Evolutionary conservation across 805 yeast genomes (phyloP).

Genomic region (Saccharomycopsis sp.): DNA sequence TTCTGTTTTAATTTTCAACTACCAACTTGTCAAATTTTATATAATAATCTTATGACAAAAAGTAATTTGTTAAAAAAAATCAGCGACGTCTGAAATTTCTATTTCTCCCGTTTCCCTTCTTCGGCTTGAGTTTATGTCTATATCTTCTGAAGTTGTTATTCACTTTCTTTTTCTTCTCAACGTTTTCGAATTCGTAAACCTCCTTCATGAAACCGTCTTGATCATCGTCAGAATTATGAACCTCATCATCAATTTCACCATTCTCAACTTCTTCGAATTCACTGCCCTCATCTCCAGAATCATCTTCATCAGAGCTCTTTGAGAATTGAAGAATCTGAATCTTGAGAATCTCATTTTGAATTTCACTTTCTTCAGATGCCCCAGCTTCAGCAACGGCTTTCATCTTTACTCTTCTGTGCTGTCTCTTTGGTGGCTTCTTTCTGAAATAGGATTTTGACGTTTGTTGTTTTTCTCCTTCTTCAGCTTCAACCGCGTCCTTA

Average conservation of each 20-base stretch:
- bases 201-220: neutral
- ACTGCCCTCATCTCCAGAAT: no score
- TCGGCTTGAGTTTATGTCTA: no score
- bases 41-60: no score
- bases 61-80: neutral
- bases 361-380: no score
- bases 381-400: no score
- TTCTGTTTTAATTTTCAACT: no score
- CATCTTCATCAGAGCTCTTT: no score
- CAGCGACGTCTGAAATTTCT: neutral
- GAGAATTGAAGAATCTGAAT: no score
- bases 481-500: no score
- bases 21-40: no score
- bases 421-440: slow-evolving; percentile 16
- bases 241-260: neutral
- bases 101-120: neutral
- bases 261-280: neutral
- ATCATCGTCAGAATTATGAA: slow-evolving; percentile 3
- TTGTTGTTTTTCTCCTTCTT: neutral
- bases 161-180: neutral
- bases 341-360: no score
- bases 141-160: slow-evolving; percentile 4
- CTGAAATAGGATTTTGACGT: slow-evolving; percentile 10
- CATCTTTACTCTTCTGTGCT: slow-evolving; percentile 18
- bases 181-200: neutral